These are phyloP conservation scores for Fusarium globosum DNA, from an alignment of 2,329 filamentous ascomycete species.

Conservation along the genomic window DNA sequence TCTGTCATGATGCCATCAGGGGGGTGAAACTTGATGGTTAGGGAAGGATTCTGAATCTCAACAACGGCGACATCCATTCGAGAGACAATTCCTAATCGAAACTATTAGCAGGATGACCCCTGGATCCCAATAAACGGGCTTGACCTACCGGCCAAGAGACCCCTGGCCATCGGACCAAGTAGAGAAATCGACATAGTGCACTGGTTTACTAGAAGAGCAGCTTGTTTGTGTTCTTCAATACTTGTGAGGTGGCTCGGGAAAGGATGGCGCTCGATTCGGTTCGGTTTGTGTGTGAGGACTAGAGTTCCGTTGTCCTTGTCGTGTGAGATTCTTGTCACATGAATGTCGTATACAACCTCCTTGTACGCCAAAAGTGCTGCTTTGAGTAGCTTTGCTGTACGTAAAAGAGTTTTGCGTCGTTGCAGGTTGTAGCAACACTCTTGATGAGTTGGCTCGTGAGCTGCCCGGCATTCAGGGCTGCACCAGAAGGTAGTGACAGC, in stretches of 20 bases:
- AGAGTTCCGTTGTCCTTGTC: neutral
- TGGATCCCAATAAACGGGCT: too few relatives aligned
- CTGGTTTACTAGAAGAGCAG: constrained; percentile 12
- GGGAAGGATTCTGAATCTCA: neutral
- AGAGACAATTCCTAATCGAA: neutral
- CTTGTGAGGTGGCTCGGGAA: constrained; percentile 16
- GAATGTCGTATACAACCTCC: constrained; percentile 8
- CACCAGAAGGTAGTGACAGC: constrained; percentile 14
- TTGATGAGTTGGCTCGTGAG: constrained; percentile 16
- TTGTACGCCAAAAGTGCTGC: constrained; percentile 12
- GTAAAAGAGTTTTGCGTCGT: constrained; percentile 9
- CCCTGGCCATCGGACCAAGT: constrained; percentile 18
- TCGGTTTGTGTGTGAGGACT: neutral
- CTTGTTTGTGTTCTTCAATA: constrained; percentile 13
- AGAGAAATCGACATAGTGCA: constrained; percentile 11
- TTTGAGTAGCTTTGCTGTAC: constrained; percentile 17
- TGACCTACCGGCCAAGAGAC: constrained; percentile 2
- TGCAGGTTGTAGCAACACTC: constrained; percentile 7
- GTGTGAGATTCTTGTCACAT: constrained; percentile 4
- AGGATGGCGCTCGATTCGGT: neutral
- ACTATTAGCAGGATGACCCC: neutral
- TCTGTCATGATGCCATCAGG: neutral
- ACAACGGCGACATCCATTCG: neutral
- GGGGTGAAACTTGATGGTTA: constrained; percentile 15
- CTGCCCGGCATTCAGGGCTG: constrained; percentile 15